These are phyloP conservation scores for Cordyceps fumosorosea DNA, from an alignment of 2,329 filamentous ascomycete genomes.

Conservation along the genomic window DNA sequence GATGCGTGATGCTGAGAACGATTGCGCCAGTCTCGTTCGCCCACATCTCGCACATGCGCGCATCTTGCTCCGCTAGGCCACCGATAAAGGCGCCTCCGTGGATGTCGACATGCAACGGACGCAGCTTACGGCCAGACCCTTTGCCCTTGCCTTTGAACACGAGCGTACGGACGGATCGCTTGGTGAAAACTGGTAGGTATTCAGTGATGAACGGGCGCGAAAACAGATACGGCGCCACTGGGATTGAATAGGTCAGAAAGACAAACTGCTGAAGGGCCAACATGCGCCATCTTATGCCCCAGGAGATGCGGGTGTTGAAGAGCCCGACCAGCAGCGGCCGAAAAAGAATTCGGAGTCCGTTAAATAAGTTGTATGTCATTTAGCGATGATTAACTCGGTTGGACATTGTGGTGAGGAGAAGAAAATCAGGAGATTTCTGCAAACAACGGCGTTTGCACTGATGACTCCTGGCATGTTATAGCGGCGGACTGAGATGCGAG, in stretches of 20 bases:
- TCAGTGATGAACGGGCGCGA: constrained; percentile 27
- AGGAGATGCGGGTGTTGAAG: constrained; percentile 30
- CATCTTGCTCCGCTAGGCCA: constrained; percentile 34
- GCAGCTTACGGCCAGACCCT: constrained; percentile 18
- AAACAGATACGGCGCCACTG: constrained; percentile 30
- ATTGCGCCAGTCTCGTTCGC: constrained; percentile 35
- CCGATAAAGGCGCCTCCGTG: constrained; percentile 39
- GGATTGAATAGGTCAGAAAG: constrained; percentile 31
- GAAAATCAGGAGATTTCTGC: neutral
- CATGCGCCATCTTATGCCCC: constrained; percentile 35
- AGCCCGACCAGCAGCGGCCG: constrained; percentile 28
- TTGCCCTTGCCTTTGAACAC: constrained; percentile 25
- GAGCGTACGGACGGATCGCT: constrained; percentile 25
- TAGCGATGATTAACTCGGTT: too few relatives aligned
- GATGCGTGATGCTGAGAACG: constrained; percentile 43
- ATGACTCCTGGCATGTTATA: neutral
- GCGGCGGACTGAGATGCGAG: neutral
- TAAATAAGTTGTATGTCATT: neutral
- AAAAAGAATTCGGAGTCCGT: constrained; percentile 15
- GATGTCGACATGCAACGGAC: constrained; percentile 38
- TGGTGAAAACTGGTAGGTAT: constrained; percentile 25
- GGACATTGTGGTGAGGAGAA: neutral
- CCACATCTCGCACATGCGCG: constrained; percentile 27
- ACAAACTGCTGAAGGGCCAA: constrained; percentile 35
- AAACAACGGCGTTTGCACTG: neutral